These are phyloP conservation scores for Tilletia walkeri DNA, from an alignment of 1,284 basidiomycete species.

Conservation along the genomic window DNA sequence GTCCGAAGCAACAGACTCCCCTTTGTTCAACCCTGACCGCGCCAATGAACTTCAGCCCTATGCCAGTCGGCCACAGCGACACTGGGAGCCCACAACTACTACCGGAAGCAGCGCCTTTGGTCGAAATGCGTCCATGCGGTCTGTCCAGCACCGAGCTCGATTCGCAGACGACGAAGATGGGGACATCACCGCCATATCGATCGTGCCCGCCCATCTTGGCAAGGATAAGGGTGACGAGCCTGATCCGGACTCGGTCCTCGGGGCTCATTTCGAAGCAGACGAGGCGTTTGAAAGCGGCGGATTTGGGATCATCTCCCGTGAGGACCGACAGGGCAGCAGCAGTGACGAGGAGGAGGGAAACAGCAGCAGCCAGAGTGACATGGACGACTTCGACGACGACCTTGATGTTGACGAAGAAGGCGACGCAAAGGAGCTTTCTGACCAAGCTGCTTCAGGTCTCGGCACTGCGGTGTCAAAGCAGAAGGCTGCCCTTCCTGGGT, in stretches of 20 bases:
- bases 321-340: slow-evolving; percentile 3
- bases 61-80: slow-evolving; percentile 10
- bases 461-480: not conserved
- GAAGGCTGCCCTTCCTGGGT: not conserved
- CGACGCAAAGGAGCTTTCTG: not conserved
- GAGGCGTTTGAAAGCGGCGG: not conserved
- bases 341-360: slow-evolving; percentile 7
- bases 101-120: not conserved
- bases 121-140: not conserved
- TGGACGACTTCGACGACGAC: not conserved
- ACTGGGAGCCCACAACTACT: not conserved
- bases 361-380: slow-evolving; percentile 15
- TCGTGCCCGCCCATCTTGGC: not conserved
- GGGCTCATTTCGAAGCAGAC: slow-evolving; percentile 14
- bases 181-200: slow-evolving; percentile 11
- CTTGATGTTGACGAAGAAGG: not conserved
- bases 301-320: not conserved
- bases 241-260: not conserved
- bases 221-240: not conserved
- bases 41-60: slow-evolving; percentile 7
- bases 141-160: not conserved
- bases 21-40: not conserved
- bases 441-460: not conserved
- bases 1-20: not conserved
- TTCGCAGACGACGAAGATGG: not conserved